Evolutionary conservation across 106 monocot genomes (phyloP), one percentile per base, ranked within the genome.

Genomic region (Iris macrosiphon): DNA sequence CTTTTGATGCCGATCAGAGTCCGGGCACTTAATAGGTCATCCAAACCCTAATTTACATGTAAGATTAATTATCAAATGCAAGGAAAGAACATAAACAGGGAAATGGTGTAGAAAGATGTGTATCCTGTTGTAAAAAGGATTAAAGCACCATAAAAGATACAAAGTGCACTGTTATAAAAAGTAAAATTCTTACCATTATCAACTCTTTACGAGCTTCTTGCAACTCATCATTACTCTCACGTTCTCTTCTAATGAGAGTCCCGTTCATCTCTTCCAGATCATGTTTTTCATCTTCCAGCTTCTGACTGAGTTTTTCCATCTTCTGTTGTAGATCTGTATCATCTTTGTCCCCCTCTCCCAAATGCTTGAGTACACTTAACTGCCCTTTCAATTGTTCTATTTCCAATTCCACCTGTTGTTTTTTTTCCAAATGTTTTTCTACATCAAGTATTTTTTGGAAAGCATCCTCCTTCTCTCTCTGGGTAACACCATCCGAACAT

Each of bases 401-500:
- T 74, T 94, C 94, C 40, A 94, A 61, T 52, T 94, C 76, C 30
- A 89, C 40, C 40, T 85, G 59, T 59, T 85, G 84, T 34, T 76
- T 94, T 27, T 84, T 49, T 20, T 89, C 74, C n/a, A 89, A 20
- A 29, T 82, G 51, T 49, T 72, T 89, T 55, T 94, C 94, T 41
- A 89, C 31, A 34, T 73, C 56, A 49, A 82, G 67, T 48, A 94
- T 70, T 74, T 50, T 79, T 13, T 59, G 7, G 14, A 85, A 49
- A 49, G 72, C 79, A 46, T 65, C 84, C 35, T 88, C 94, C 49
- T 85, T 88, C 68, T 89, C 89, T 51, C 64, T 79, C 94, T 94
- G 58, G 57, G 17, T 31, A 40, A 38, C 11, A 30, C 6, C 2
- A 30, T 29, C 17, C 3, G 33, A 50, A 50, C 7, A 11, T 23